Base-by-base conservation (phyloP, 345 rosid genomes). In the Balakata baccata region DNA sequence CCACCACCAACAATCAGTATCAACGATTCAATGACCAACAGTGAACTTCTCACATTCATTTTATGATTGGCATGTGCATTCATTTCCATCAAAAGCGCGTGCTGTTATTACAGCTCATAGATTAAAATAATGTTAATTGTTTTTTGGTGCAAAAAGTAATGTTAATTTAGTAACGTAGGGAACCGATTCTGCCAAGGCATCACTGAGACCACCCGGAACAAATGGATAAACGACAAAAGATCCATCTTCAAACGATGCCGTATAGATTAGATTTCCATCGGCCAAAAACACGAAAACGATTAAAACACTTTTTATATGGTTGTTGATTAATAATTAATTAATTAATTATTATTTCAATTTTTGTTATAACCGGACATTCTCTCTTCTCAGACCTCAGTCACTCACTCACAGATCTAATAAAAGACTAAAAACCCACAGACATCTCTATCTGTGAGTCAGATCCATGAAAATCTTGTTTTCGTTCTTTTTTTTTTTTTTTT, bases 161-260 rank as follows among this genome's bases (percentile, higher is more conserved):
- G 38, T 50, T 43, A 8, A 72, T 9, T 46, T 18, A 75, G 49
- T 49, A 37, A 38, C 52, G 50, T 17, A 53, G 64, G 64, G 43
- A 75, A 17, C 70, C 59, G 39, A 20, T 70, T 66, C 50, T 49
- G 76, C 46, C 71, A 34, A 18, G 41, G 63, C 71, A 45, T 75
- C 84, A 38, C 68, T 23, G 68, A 45, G 73, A 81, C n/a, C 57
- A 10, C 62, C 53, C 74, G 8, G 69, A 43, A 63, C 4, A 58
- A 43, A 22, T 6, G 3, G 41, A 63, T 61, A 77, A 81, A 66
- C 68, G 65, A 50, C 73, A 62, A 57, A 63, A 39, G 12, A 6
- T 3, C 39, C 18, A n/a, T 12, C 0, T 39, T 2, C 14, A 77
- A 83, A 69, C 85, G 71, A 11, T 65, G 57, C 7, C 79, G 79